Base-by-base conservation (phyloP, 2,329 filamentous ascomycete species). In the Ophiosphaerella herpotricha region DNA sequence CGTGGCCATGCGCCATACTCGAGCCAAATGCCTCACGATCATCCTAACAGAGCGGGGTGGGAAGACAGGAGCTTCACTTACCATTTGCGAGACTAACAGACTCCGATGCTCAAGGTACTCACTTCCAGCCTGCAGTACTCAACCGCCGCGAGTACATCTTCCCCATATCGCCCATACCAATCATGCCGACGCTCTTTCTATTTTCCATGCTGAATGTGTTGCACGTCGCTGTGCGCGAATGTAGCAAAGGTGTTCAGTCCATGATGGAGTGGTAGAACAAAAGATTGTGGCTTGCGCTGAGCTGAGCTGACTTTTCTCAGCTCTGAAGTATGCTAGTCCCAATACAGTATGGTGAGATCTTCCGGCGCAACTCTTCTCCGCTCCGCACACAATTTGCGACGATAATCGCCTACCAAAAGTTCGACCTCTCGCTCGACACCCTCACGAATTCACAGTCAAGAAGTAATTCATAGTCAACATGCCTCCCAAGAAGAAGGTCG, bases 1-100 rank as follows among this genome's bases (percentile, higher is more conserved):
- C 79, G 79, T 76, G 68, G 75, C 78, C 77, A 78, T 81, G 79
- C 77, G 80, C 85, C 85, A 91, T 96, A 83, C 93, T 97, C 93
- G 91, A 97, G 93, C 93, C 93, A 97, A 97, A 97, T 97, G 93
- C 93, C 93, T 97, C 93, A 93, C 67, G 91, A 93, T 97, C 93
- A 97, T 97, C 93, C 95, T 91, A 73, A 74, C 75, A 66, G 57
- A 29, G 50, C 26, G 43, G 41, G 48, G 36, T 43, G 42, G 48
- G 38, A 48, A 52, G 43, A 43, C 51, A 40, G 57, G 46, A 40
- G 42, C 37, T 38, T 36, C 50, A 68, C 64, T 65, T 67, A 68
- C 66, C 58, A 68, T 53, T 50, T 41, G 43, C 43, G 24, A 60
- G 38, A 48, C 38, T 39, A 31, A 35, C 39, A 48, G 39, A 33